These are phyloP conservation scores for Planoprotostelium fungivorum DNA, from an alignment of 78 protist genomes.

Conservation along the genomic window DNA sequence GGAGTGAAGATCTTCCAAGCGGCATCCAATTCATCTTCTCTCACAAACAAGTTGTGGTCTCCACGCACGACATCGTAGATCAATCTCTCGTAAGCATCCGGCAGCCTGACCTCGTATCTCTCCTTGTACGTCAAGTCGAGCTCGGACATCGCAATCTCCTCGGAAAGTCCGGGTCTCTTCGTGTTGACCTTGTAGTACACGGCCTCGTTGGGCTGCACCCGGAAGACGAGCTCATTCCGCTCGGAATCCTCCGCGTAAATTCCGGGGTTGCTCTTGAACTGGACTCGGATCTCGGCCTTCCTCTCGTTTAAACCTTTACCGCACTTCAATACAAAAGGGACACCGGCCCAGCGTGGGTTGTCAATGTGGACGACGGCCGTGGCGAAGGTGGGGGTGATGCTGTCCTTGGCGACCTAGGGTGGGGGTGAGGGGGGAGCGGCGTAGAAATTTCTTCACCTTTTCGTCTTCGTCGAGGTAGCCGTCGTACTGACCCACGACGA, in stretches of 20 bases:
- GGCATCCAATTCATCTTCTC: conserved; percentile 88
- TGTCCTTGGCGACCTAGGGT: conserved; percentile 86
- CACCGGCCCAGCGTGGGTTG: conserved; percentile 97
- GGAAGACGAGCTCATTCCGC: conserved; percentile 91
- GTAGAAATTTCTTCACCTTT: no score
- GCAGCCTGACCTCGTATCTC: conserved; percentile 71
- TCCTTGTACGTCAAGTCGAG: conserved; percentile 84
- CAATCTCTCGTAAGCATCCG: conserved; percentile 95
- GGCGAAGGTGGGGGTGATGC: conserved; percentile 88
- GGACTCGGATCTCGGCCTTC: conserved; percentile 90
- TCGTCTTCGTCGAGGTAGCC: conserved; percentile 63
- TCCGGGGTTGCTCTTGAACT: conserved; percentile 69
- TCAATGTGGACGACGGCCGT: conserved; percentile 67
- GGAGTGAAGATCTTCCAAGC: conserved; percentile 96
- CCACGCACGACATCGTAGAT: conserved; percentile 83
- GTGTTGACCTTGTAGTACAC: conserved; percentile 81
- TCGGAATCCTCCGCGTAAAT: conserved; percentile 26
- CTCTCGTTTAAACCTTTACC: conserved; percentile 80
- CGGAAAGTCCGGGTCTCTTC: conserved; percentile 83
- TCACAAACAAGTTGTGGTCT: conserved; percentile 71
- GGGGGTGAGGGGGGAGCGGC: no score
- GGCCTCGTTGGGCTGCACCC: conserved; percentile 95
- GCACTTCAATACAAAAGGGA: conserved; percentile 91
- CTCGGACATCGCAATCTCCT: conserved; percentile 63
- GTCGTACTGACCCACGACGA: conserved; percentile 82